These are phyloP conservation scores for Lactarius vividus DNA, from an alignment of 768 basidiomycete species.

Conservation along the genomic window DNA sequence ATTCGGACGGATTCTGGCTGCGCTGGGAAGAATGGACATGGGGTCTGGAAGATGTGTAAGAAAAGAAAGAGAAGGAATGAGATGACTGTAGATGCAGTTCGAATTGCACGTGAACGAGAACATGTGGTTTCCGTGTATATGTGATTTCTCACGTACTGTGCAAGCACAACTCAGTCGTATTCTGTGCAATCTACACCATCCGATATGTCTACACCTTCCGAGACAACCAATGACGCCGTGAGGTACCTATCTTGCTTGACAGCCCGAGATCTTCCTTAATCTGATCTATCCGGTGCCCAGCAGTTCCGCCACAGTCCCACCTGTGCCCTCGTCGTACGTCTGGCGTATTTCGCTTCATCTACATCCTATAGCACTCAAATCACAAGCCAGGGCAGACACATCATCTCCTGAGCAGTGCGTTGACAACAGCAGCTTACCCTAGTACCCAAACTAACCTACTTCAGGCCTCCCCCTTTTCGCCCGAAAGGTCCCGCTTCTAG, in stretches of 20 bases:
- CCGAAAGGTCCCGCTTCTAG: constrained; percentile 11
- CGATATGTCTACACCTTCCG: not conserved
- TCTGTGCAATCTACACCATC: too few species aligned
- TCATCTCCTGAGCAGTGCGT: constrained; percentile 7
- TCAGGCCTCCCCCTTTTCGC: constrained; percentile 1
- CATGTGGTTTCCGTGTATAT: too few species aligned
- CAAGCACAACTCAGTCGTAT: too few species aligned
- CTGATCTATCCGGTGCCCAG: not conserved
- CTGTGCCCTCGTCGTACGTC: not conserved
- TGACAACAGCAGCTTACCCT: not conserved
- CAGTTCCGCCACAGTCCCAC: not conserved
- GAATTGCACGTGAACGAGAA: too few species aligned
- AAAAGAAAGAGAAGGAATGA: too few species aligned
- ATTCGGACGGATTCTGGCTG: too few species aligned
- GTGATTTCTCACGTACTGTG: too few species aligned
- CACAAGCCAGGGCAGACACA: not conserved
- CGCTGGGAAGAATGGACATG: too few species aligned
- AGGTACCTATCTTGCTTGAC: not conserved
- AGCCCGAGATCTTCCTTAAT: not conserved
- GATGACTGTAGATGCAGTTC: too few species aligned
- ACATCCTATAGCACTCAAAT: not conserved
- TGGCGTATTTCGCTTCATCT: not conserved
- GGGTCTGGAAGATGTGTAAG: too few species aligned
- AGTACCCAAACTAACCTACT: not conserved
- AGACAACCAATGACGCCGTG: not conserved